Evolutionary conservation across 257 asterid species (phyloP).

Genomic region (Sherardia arvensis): DNA sequence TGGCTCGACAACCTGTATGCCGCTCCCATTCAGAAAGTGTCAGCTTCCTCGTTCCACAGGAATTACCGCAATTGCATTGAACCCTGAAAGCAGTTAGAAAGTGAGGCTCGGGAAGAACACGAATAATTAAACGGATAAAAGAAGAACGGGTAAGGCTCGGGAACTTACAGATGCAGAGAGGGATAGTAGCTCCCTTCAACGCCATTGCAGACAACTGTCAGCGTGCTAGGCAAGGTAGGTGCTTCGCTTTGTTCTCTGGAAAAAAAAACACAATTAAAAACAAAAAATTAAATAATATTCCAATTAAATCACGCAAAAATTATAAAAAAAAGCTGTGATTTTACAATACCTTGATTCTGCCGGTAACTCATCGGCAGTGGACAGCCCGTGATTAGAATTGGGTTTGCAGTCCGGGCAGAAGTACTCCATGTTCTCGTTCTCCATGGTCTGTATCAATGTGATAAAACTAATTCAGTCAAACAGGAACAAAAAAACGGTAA

Average conservation of each 20-base stretch:
- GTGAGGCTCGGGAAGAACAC: no score
- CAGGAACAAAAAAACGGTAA: background rate
- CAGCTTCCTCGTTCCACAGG: slow-evolving; percentile 65
- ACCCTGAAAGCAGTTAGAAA: slow-evolving; percentile 47
- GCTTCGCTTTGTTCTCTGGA: slow-evolving; percentile 33
- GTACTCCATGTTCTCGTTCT: slow-evolving; percentile 37
- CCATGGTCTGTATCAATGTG: slow-evolving; percentile 44
- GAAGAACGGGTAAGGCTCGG: background rate
- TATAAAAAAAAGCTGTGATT: no score
- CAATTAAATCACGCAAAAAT: slow-evolving; percentile 8
- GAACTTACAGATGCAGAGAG: slow-evolving; percentile 68
- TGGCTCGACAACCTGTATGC: slow-evolving; percentile 95
- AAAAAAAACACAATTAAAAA: slow-evolving; percentile 3
- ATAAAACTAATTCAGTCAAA: background rate
- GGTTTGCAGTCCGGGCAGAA: slow-evolving; percentile 82
- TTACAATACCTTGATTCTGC: slow-evolving; percentile 36
- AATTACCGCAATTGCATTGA: slow-evolving; percentile 78
- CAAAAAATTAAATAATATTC: background rate
- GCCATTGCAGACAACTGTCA: slow-evolving; percentile 69
- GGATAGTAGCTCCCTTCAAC: slow-evolving; percentile 68
- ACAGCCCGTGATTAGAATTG: slow-evolving; percentile 27
- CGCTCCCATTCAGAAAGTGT: slow-evolving; percentile 88
- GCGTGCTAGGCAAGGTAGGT: slow-evolving; percentile 41
- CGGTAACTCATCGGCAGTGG: slow-evolving; percentile 26
- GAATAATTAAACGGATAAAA: background rate